Evolutionary conservation across 257 asterid species (phyloP), one percentile per base, ranked within the genome.

Genomic region (Solanum pinnatisectum): DNA sequence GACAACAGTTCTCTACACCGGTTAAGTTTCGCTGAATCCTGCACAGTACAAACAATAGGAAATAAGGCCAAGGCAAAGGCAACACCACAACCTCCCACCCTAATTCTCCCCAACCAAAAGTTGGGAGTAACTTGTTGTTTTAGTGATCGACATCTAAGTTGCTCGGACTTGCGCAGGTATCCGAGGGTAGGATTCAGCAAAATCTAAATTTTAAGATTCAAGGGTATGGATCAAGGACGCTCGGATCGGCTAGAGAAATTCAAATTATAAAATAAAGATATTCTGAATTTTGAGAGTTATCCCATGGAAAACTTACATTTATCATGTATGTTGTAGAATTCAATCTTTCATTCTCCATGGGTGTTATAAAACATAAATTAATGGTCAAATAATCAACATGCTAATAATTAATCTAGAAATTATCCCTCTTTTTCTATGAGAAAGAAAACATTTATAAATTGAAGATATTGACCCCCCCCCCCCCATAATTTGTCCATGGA

Each of bases 1-100:
- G 96, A 90, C 91, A 96, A 87, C 92, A 95, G n/a, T 52, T 95
- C 99, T 5, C 92, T 90, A 91, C 97, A 94, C 6, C 96, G 95
- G 89, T 94, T 93, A 67, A 92, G 30, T 52, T 52, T 52, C n/a
- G 4, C 63, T 4, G 4, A 52, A 15, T 96, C 99, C 98, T 96
- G 88, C 91, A 92, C 67, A 46, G 83, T 63, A 22, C 86, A 84
- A 56, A 46, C 39, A 37, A 78, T 36, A 13, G 60, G 60, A 77
- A 39, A 40, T 23, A 77, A 77, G 52, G 84, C 14, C 35, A 39
- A 77, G 63, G 32, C 35, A 77, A 39, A 77, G 63, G 32, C 35
- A 77, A 42, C 60, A 10, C 84, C 84, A 7, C 32, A n/a, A 78
- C n/a, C 84, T 40, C 84, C 37, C 36, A 14, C 36, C 33, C 8